These are phyloP conservation scores for Tuber aestivum DNA, from an alignment of 495 filamentous ascomycete genomes.

Conservation along the genomic window DNA sequence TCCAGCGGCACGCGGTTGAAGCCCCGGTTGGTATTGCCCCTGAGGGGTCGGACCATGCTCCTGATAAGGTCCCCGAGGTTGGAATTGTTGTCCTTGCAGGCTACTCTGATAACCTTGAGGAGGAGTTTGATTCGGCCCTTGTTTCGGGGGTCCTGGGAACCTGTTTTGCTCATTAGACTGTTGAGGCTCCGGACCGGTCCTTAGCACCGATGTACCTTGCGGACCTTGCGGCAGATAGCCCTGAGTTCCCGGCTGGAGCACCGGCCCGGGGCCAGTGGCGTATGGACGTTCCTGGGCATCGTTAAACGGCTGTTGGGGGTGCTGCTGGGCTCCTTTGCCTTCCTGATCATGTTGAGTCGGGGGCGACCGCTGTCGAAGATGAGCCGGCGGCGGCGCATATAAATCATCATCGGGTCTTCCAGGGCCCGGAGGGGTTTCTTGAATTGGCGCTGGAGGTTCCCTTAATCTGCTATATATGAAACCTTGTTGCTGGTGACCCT, in stretches of 20 bases:
- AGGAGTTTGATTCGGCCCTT: slow-evolving; percentile 3
- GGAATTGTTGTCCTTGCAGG: slow-evolving; percentile 6
- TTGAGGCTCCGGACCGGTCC: slow-evolving; percentile 10
- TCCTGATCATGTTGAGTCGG: slow-evolving; percentile 12
- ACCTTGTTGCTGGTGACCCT: slow-evolving; percentile 12
- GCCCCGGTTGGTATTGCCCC: slow-evolving; percentile 22
- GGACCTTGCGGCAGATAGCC: slow-evolving; percentile 14
- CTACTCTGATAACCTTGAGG: not conserved
- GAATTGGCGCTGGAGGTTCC: slow-evolving; percentile 12
- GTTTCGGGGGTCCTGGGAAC: not conserved
- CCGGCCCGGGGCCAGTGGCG: not conserved
- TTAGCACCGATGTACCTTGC: not conserved
- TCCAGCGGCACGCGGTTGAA: slow-evolving; percentile 4
- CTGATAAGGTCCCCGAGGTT: slow-evolving; percentile 9
- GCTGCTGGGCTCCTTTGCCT: not conserved
- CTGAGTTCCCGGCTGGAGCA: not conserved
- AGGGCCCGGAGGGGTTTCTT: slow-evolving; percentile 13
- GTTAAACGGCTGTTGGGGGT: not conserved
- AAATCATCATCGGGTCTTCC: slow-evolving; percentile 24
- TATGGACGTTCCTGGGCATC: not conserved
- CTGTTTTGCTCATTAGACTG: not conserved
- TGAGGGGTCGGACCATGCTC: not conserved
- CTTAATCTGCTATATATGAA: slow-evolving; percentile 7
- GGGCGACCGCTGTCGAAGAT: slow-evolving; percentile 24
- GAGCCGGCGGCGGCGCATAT: slow-evolving; percentile 28